Base-by-base conservation (phyloP, 2,329 filamentous ascomycete genomes). In the Xylaria multiplex region DNA sequence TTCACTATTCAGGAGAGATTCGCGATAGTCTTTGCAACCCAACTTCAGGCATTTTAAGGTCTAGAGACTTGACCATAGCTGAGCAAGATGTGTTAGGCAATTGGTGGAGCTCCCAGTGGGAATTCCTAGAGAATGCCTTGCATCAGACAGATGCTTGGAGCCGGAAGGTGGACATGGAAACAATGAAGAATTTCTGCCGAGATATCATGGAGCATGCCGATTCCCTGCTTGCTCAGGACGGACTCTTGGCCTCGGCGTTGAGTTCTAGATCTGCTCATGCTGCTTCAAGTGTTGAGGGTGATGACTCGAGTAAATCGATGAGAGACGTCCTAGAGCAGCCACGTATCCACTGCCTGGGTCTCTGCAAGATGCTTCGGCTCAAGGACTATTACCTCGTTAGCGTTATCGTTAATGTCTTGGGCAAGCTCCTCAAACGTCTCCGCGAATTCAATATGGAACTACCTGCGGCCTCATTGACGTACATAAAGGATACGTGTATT, bases 201-300 rank as follows among this genome's bases (percentile, higher is more conserved):
- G 93, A 97, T 75, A 92, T 92, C 14, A 99, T 99, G 88, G 93
- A 98, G 73, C 92, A 97, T 75, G 94, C 95, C 0, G 92, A 97
- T 74, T 86, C 87, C 42, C 85, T 97, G 1, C 92, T 98, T 75
- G 90, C 92, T 46, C 90, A 97, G 72, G 96, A 96, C 77, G 90
- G 89, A 57, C 86, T 97, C 65, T 89, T 99, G 69, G 88, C 92
- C 2, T 91, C 90, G 52, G 91, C 92, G 13, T 78, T 93, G 43
- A 77, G 76, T 58, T 70, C 72, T 1, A 65, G 72, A 56, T 71
- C 76, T 32, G 74, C 74, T 30, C 76, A 75, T 24, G 74, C 74
- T 52, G 67, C 74, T 62, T 55, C 69, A 57, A 55, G 66, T 68
- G 56, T 72, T 66, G 69, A 78, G 66, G 77, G 80, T 37, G 79